A percentile compares a stretch with the other conserved stretches of the same genome.
These are phyloP conservation scores for Saksenaea vasiformis DNA, from an alignment of 371 early-diverging fungal genomes.

Conservation along the genomic window DNA sequence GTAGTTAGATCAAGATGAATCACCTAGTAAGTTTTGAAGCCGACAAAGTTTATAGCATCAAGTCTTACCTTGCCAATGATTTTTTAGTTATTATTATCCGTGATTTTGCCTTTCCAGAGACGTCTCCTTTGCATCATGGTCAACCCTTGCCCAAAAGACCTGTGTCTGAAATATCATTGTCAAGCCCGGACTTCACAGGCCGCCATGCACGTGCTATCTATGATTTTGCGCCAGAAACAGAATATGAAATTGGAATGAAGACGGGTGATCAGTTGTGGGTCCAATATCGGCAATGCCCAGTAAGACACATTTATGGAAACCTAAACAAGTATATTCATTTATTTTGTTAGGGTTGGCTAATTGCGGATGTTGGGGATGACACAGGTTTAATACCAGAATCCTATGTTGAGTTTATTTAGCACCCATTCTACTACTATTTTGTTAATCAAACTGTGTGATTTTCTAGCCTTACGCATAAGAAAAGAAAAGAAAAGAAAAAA, in stretches of 20 bases:
- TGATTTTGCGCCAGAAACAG: conserved; percentile 74
- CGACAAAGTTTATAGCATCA: not conserved
- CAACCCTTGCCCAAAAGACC: conserved; percentile 18
- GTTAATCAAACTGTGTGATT: not conserved
- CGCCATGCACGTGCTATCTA: conserved; percentile 68
- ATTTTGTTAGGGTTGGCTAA: conserved; percentile 65
- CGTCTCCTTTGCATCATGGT: conserved; percentile 65
- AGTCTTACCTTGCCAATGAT: not conserved
- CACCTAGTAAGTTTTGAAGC: not conserved
- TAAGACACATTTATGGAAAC: conserved; percentile 7
- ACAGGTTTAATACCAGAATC: conserved; percentile 77
- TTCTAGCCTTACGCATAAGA: not conserved
- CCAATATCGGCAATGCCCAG: conserved; percentile 64
- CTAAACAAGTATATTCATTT: not conserved
- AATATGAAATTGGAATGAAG: conserved; percentile 64
- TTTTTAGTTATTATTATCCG: conserved; percentile 44
- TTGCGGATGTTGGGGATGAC: conserved; percentile 63
- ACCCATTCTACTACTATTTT: not conserved
- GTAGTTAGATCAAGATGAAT: not conserved
- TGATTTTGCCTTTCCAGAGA: conserved; percentile 70
- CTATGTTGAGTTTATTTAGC: conserved; percentile 58
- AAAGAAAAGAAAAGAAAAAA: not conserved
- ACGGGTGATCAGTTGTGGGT: conserved; percentile 67
- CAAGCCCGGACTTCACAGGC: conserved; percentile 43
- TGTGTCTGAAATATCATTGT: conserved; percentile 21